phyloP scores from a whole-genome alignment of 1,139 yeast species.

The Waltiozyma solani region DNA sequence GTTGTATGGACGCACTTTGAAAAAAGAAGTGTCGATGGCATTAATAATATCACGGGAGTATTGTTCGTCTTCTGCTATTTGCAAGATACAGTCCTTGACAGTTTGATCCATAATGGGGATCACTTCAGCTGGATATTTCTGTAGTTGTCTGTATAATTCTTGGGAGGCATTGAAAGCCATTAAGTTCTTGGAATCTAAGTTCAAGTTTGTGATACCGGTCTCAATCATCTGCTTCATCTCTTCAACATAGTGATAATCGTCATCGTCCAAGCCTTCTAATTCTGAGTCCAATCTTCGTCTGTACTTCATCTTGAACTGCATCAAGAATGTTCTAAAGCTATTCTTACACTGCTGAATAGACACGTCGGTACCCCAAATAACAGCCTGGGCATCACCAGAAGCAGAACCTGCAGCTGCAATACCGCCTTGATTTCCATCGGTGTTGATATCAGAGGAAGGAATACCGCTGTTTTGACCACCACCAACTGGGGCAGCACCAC shows the following conservation, averaged over 20 bases:
- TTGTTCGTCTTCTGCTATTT: constrained; percentile 34
- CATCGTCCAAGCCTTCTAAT: constrained; percentile 44
- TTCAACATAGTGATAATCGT: constrained; percentile 63
- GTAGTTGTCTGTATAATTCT: constrained; percentile 73
- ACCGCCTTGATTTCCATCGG: constrained; percentile 28
- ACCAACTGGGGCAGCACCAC: constrained; percentile 2
- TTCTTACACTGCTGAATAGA: constrained; percentile 81
- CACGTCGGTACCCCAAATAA: constrained; percentile 98
- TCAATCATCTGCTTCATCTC: constrained; percentile 67
- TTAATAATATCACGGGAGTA: not conserved
- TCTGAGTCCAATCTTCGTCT: constrained; percentile 51
- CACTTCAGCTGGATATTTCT: constrained; percentile 93
- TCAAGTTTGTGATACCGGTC: constrained; percentile 72
- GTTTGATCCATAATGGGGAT: constrained; percentile 97
- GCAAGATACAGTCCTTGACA: constrained; percentile 81
- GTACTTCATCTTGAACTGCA: constrained; percentile 73
- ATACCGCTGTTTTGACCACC: constrained; percentile 6
- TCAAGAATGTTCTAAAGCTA: constrained; percentile 71
- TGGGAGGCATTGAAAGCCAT: constrained; percentile 68
- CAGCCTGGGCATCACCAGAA: constrained; percentile 47
- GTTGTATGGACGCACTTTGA: constrained; percentile 83
- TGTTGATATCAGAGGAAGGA: constrained; percentile 9
- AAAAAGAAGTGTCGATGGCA: constrained; percentile 28
- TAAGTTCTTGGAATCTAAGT: constrained; percentile 75
- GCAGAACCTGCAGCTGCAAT: too few species aligned